Evolutionary conservation across 1,139 yeast species (phyloP), one percentile per base, ranked within the genome.

Genomic region (Kluyveromyces sp.): DNA sequence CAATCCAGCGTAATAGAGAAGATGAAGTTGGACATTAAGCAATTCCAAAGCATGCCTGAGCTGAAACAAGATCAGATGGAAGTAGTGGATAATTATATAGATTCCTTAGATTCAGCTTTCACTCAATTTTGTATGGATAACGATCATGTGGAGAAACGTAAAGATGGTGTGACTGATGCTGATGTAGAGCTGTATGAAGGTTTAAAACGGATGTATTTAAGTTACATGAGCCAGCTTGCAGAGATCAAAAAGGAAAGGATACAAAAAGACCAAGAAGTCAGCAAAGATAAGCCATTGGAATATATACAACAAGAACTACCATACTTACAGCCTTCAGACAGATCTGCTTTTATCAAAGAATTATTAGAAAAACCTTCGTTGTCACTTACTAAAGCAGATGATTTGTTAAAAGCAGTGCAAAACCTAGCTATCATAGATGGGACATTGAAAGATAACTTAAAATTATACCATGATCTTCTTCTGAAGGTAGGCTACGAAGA

Each of bases 181-280:
- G 66, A 63, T 46, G 45, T 52, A 4, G 60, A 61, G 43, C 48
- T 63, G 36, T 60, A 57, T 49, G 49, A 47, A 28, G 66, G 66
- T 3, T 48, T 63, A 44, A 58, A 58, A 33, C 47, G 55, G 28
- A 59, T 63, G 65, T 63, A 63, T 41, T 48, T 50, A 10, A 63
- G 61, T 46, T 61, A 61, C 43, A 48, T 63, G 45, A 43, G 50
- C 33, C 61, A 59, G 43, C 48, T 63, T 41, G 47, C 45, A 10
- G 48, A 53, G 15, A 52, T 62, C 31, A 54, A 55, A 44, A 48
- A 45, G 43, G 49, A 49, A 37, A 55, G 51, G 35, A 39, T 43
- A 3, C 34, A 36, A 7, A 42, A 47, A 27, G 51, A 48, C 15
- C 50, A 46, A 34, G 48, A 48, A 32, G 43, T 42, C 7, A 41